Percentiles rank a stretch among this genome's conserved stretches.
Conservation (phyloP, 768 basidiomycete genomes). For the Cystobasidium onofrii region DNA sequence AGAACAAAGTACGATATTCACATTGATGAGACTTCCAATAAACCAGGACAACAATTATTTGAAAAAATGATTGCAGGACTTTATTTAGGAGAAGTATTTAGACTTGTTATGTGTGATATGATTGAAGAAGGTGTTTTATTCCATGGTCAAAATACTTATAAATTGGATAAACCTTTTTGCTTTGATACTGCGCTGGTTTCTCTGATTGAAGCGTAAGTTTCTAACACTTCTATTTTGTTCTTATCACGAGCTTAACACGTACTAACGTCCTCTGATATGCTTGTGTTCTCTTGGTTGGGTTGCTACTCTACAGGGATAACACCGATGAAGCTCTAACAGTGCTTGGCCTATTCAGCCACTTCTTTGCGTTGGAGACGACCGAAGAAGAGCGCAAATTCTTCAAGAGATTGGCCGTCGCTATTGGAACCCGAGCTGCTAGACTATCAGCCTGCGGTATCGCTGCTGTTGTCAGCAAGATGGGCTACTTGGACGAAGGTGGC, state of each 20-base stretch:
- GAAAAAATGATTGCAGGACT: slow-evolving; percentile 50
- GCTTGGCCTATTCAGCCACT: slow-evolving; percentile 93
- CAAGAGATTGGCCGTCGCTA: slow-evolving; percentile 75
- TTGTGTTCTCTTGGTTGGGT: too few relatives aligned
- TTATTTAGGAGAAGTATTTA: slow-evolving; percentile 77
- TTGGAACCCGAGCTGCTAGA: slow-evolving; percentile 66
- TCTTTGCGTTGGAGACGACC: slow-evolving; percentile 93
- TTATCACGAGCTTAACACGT: too few relatives aligned
- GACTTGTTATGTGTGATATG: slow-evolving; percentile 88
- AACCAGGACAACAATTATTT: slow-evolving; percentile 88
- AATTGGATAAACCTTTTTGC: slow-evolving; percentile 77
- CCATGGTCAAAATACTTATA: slow-evolving; percentile 96
- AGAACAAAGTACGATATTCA: slow-evolving; percentile 86
- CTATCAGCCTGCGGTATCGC: slow-evolving; percentile 93
- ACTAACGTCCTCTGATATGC: too few relatives aligned
- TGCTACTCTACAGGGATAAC: slow-evolving; percentile 64
- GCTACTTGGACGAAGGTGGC: slow-evolving; percentile 70
- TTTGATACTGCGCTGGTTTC: slow-evolving; percentile 96
- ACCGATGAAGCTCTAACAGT: slow-evolving; percentile 95
- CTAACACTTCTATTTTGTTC: too few relatives aligned
- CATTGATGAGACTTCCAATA: slow-evolving; percentile 91
- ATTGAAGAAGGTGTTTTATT: slow-evolving; percentile 76
- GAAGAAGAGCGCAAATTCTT: slow-evolving; percentile 95
- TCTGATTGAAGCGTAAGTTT: slow-evolving; percentile 79
- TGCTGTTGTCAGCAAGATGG: slow-evolving; percentile 90